Percentiles rank a stretch among this genome's conserved stretches.
phyloP scores from a whole-genome alignment of 176 grass and related monocot genomes.

The Ananas comosus region DNA sequence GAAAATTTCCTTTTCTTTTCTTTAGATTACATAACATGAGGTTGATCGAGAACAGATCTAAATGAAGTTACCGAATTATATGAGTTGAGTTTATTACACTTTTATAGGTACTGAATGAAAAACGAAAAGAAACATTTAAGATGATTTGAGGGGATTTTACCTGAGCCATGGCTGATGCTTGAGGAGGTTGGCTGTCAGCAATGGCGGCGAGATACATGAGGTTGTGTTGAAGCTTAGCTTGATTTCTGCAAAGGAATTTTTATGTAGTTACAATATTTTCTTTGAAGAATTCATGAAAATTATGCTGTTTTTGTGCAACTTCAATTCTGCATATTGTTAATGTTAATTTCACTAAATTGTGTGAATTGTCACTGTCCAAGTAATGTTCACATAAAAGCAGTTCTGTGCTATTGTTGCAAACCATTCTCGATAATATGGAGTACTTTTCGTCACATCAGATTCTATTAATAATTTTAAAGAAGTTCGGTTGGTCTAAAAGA shows the following conservation, averaged over 20 bases:
- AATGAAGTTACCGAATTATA: background rate
- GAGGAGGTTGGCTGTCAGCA: slow-evolving; percentile 83
- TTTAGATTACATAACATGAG: too few species aligned
- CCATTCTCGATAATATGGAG: too few species aligned
- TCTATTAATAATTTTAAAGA: too few species aligned
- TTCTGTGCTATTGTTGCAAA: too few species aligned
- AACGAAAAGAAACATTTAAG: background rate
- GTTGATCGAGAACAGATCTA: too few species aligned
- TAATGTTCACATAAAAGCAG: too few species aligned
- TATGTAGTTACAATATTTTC: too few species aligned
- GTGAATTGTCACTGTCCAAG: too few species aligned
- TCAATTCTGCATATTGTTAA: background rate
- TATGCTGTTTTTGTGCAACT: background rate
- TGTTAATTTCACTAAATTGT: too few species aligned
- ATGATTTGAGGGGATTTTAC: slow-evolving; percentile 20
- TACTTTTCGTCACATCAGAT: too few species aligned
- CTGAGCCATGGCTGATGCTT: slow-evolving; percentile 57
- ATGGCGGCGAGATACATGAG: slow-evolving; percentile 99
- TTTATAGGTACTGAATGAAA: background rate
- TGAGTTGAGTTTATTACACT: background rate
- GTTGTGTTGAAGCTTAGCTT: slow-evolving; percentile 95
- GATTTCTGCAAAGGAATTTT: slow-evolving; percentile 44
- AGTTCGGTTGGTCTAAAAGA: too few species aligned
- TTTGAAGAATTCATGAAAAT: background rate
- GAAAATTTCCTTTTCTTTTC: too few species aligned